Base-by-base conservation (phyloP, 768 basidiomycete species). In the Rhizopogon sp. region DNA sequence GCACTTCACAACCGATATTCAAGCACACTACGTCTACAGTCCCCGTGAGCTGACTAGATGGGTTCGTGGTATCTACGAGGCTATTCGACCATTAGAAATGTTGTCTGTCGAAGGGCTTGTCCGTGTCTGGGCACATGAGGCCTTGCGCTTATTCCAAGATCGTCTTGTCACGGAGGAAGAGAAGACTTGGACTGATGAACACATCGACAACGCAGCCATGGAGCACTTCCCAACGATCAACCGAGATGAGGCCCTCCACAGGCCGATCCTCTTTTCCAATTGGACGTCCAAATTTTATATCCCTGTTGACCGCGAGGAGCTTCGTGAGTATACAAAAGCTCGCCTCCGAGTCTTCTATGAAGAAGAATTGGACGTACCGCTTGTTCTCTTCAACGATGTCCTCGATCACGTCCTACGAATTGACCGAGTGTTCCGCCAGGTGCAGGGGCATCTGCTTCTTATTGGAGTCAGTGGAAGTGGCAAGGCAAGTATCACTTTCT, bases 251-350 rank as follows among this genome's bases (percentile, higher is more conserved):
- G 93, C 97, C 1, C 79, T 99, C 28, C 71, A 61, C 33, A 84
- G 97, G 14, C 97, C 97, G 0, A 94, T 99, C 61, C 74, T 99
- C 39, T 99, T 94, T 79, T 98, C 97, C 20, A 98, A 98, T 70
- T 99, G 97, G 97, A 98, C 96, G 1, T 95, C 96, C 9, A 93
- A 95, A 73, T 75, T 98, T 66, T 98, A 98, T 69, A 84, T 98
- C 44, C 87, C 97, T 2, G 96, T 99, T 43, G 92, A 97, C 58
- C 84, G 97, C 49, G 96, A 97, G 63, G 78, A 82, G 35, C 83
- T 99, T 10, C 85, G 97, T 44, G 97, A 98, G 63, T 98, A 95
- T 69, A 95, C 93, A 20, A 98, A 98, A 72, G 95, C 96, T 17
- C 87, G 97, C 42, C 79, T 99, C 17, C 86, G 92, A 10, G 91